Conservation (phyloP, 176 grass and related monocot species). For the Dendrocalamus sinicus region DNA sequence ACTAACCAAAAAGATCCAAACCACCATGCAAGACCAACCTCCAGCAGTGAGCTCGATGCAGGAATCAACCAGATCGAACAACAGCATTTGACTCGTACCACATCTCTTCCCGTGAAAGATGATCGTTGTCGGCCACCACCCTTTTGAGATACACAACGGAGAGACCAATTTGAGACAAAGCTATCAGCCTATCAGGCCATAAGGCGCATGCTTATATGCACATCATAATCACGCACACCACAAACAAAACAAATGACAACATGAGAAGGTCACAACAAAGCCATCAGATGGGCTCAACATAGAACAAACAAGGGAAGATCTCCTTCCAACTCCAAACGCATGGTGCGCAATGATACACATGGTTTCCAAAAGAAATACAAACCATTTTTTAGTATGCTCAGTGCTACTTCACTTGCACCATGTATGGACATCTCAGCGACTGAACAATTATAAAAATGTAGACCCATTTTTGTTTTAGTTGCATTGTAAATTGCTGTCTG, state of each 20-base stretch:
- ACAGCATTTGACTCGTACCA: not conserved
- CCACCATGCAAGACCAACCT: not conserved
- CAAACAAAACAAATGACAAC: not conserved
- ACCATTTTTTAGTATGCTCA: not conserved
- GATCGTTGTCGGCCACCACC: not conserved
- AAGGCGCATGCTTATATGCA: not conserved
- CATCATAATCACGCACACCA: not conserved
- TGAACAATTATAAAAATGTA: not conserved
- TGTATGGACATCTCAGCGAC: not conserved
- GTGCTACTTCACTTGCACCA: constrained; percentile 1
- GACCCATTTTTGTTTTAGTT: not conserved
- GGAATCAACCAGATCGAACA: constrained; percentile 8
- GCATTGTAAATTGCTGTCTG: constrained; percentile 12
- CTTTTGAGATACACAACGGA: not conserved
- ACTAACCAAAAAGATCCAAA: not conserved
- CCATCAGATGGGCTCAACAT: not conserved
- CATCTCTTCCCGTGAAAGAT: not conserved
- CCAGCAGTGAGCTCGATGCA: not conserved
- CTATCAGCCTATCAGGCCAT: not conserved
- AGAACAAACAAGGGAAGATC: not conserved
- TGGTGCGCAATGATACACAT: not conserved
- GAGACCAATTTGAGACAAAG: not conserved
- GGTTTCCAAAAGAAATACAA: not conserved
- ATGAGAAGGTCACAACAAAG: not conserved
- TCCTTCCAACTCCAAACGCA: not conserved